Evolutionary conservation across 2,329 filamentous ascomycete species (phyloP).

Genomic region (Fusarium continuum): DNA sequence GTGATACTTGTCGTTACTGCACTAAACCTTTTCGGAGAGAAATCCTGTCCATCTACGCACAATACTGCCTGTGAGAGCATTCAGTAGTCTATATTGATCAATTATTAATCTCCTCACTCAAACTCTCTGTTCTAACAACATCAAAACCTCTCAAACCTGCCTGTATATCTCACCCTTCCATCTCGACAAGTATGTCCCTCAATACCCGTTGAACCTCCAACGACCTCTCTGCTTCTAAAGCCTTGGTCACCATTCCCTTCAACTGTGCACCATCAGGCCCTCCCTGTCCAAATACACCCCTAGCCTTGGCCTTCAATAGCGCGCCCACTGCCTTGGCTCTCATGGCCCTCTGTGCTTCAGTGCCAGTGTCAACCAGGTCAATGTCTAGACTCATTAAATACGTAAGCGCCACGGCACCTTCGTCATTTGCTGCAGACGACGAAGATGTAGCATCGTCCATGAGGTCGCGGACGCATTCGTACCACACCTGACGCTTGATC

Average conservation of each 20-base stretch:
- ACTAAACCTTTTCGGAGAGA: too few species aligned
- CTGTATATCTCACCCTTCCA: conserved; percentile 36
- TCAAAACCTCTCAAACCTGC: too few species aligned
- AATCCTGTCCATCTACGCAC: too few species aligned
- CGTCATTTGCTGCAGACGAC: conserved; percentile 27
- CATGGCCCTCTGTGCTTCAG: conserved; percentile 60
- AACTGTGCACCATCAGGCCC: conserved; percentile 44
- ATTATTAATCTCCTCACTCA: too few species aligned
- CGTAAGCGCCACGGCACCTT: conserved; percentile 39
- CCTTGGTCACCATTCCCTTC: conserved; percentile 46
- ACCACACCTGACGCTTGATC: conserved; percentile 63
- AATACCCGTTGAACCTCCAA: conserved; percentile 57
- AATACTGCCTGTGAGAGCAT: too few species aligned
- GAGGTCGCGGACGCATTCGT: conserved; percentile 58
- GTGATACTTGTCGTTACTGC: too few species aligned
- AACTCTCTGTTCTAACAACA: not conserved
- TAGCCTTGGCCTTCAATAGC: conserved; percentile 53
- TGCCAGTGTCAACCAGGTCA: conserved; percentile 56
- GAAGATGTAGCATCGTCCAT: conserved; percentile 53
- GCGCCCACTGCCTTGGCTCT: conserved; percentile 58
- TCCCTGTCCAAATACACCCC: conserved; percentile 53
- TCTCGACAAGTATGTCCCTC: conserved; percentile 48
- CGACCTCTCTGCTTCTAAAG: conserved; percentile 55
- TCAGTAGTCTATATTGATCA: too few species aligned
- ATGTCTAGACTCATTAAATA: conserved; percentile 60